Evolutionary conservation across 805 yeast genomes (phyloP), one percentile per base, ranked within the genome.

Genomic region (Nakazawaea sp.): DNA sequence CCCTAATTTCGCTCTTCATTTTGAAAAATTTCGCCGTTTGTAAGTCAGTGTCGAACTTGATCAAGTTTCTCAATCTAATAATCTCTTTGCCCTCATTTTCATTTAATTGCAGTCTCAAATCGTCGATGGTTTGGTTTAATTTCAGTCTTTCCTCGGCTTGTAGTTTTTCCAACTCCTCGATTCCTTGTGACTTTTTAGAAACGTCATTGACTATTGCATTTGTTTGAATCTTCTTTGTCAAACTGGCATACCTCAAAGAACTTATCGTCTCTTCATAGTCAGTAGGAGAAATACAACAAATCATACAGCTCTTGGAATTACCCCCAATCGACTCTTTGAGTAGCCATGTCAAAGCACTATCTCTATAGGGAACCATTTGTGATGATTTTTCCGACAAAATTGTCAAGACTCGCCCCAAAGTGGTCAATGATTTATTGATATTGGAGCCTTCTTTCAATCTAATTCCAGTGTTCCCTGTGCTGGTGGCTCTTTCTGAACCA

Each of bases 271-370:
- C 95, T 16, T 83, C 89, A 53, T 75, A 80, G 48, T 82, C 90
- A 13, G 75, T 62, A 0, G 92, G 90, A 0, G 92, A 80, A 0
- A 85, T 63, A 55, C 95, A 84, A 16, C 89, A 89, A n/a, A 85
- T 67, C 92, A 85, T 83, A n/a, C 80, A 78, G 1, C 90, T 86
- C 48, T 80, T 81, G 18, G 88, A 78, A 52, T 85, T 85, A 1
- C 95, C 95, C 1, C 89, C 85, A 28, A 85, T 62, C 42, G 75
- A 77, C 46, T 83, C 90, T 49, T 78, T 79, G 44, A 85, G 61
- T 2, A 85, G 59, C 75, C 89, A 81, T 0, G 95, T 85, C 37
- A 85, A 59, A 0, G 70, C 64, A 0, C 94, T 82, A 46, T 85
- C 95, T 44, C 95, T 63, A 48, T 79, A 81, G 0, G 90, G 90